Base-by-base conservation (phyloP, 1,284 basidiomycete genomes). In the Blastosporella zonata region DNA sequence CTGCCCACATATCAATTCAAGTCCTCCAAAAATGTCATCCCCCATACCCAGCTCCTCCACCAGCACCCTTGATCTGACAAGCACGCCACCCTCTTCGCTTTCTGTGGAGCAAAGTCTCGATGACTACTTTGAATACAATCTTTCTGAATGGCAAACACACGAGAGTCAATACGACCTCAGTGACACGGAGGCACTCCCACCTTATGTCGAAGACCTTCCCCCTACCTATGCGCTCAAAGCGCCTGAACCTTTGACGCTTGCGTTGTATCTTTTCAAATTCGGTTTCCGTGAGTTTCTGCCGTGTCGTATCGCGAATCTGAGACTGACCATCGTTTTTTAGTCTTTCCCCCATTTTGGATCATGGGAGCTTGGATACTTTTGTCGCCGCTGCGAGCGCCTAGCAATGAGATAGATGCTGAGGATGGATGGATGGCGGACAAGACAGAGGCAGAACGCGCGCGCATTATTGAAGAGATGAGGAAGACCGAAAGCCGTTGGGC, bases 281-380 rank as follows among this genome's bases (percentile, higher is more conserved):
- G 59, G 59, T 21, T 60, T 60, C 40, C 23, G 59, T 59, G 44
- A 44, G 59, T 15, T 13, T n/a, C n/a, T 13, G 29, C 12, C 13
- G 13, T 3, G 13, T 31, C 3, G 5, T 31, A 3, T 13, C 13
- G 18, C 12, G 2, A 37, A 9, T 9, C 10, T n/a, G n/a, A n/a
- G 10, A 5, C 21, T 15, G 4, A 37, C 10, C 7, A 12, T 2
- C 6, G 12, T 12, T 40, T 22, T 27, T 5, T 33, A 78, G 75
- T 78, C 33, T 76, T 78, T 57, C 72, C 72, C 9, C 72, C 68
- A 28, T 70, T 75, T 49, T 78, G 76, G 76, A 55, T 76, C 27
- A 62, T 77, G 17, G 75, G 76, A 25, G 65, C 68, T 1, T 55
- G 71, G 52, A 72, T 77, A 40, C 65, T 75, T 8, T 42, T 70